These are phyloP conservation scores for Microsporum audouinii DNA, from an alignment of 2,329 filamentous ascomycete species.

Conservation along the genomic window DNA sequence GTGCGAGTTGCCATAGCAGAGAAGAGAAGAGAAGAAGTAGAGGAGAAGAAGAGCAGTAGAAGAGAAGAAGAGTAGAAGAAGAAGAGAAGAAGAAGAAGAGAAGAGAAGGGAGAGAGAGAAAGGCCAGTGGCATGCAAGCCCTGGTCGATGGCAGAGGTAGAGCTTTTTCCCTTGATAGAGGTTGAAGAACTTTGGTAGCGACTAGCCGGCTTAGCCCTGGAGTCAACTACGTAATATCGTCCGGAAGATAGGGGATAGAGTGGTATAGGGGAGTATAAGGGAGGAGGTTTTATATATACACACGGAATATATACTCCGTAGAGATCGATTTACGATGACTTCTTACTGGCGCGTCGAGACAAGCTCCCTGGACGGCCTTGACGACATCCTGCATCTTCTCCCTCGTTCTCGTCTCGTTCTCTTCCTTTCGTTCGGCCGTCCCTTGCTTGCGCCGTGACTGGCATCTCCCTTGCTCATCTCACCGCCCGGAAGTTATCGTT, in stretches of 20 bases:
- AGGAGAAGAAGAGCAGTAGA: background rate
- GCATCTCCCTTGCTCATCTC: background rate
- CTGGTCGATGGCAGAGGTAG: background rate
- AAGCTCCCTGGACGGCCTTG: background rate
- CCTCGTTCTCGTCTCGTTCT: background rate
- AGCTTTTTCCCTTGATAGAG: background rate
- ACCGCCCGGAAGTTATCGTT: background rate
- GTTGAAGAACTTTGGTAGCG: background rate
- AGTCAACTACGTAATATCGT: background rate
- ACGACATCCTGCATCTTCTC: background rate
- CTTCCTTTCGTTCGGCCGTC: no score
- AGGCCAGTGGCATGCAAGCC: background rate
- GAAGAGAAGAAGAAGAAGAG: background rate
- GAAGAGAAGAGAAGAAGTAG: background rate
- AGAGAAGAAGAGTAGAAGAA: background rate
- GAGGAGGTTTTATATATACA: background rate
- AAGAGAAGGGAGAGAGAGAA: background rate
- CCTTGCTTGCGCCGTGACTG: background rate
- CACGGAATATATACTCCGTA: background rate
- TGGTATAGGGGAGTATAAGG: background rate
- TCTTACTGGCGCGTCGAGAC: background rate
- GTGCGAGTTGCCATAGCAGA: slow-evolving; percentile 29
- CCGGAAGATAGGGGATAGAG: background rate
- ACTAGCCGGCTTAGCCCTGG: background rate
- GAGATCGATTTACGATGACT: background rate